Evolutionary conservation across 2,329 filamentous ascomycete species (phyloP).

Genomic region (Neofusicoccum sp.): DNA sequence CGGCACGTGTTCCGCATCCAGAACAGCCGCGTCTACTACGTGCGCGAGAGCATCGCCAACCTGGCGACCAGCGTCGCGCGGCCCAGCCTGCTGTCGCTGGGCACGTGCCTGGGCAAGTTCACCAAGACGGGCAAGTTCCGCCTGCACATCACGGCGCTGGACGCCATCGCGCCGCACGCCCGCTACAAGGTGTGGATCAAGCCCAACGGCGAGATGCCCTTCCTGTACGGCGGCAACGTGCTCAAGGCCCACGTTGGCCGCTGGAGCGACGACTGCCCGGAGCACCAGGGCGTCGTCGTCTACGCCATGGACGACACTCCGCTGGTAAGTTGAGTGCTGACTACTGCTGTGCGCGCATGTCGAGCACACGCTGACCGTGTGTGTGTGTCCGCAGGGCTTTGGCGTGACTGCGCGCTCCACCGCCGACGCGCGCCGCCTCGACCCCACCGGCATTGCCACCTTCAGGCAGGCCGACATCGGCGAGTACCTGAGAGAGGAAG

Average conservation of each 20-base stretch:
- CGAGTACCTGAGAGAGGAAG: slow-evolving; percentile 87
- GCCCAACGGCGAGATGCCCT: slow-evolving; percentile 95
- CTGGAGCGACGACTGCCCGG: slow-evolving; percentile 89
- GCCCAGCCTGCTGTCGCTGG: slow-evolving; percentile 81
- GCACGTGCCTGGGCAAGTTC: slow-evolving; percentile 81
- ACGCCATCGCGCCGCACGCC: slow-evolving; percentile 86
- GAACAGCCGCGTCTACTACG: slow-evolving; percentile 86
- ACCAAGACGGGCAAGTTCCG: slow-evolving; percentile 90
- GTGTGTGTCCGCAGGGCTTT: slow-evolving; percentile 67
- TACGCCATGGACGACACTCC: slow-evolving; percentile 91
- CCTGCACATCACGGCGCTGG: slow-evolving; percentile 88
- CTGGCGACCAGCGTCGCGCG: slow-evolving; percentile 83
- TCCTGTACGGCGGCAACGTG: slow-evolving; percentile 90
- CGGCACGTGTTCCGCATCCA: slow-evolving; percentile 62
- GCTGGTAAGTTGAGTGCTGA: slow-evolving; percentile 52
- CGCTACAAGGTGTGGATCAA: slow-evolving; percentile 98
- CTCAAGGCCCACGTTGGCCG: slow-evolving; percentile 81
- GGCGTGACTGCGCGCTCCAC: slow-evolving; percentile 89
- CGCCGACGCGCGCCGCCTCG: slow-evolving; percentile 77
- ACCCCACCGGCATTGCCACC: slow-evolving; percentile 85
- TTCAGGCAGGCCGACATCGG: slow-evolving; percentile 94
- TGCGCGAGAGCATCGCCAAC: slow-evolving; percentile 86
- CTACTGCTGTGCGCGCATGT: too few relatives aligned
- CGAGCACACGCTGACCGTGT: not conserved
- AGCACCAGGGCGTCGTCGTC: slow-evolving; percentile 89